Percentiles rank a stretch among this genome's conserved stretches.
phyloP scores from a whole-genome alignment of 1,139 yeast genomes.

The Pichia inconspicua region DNA sequence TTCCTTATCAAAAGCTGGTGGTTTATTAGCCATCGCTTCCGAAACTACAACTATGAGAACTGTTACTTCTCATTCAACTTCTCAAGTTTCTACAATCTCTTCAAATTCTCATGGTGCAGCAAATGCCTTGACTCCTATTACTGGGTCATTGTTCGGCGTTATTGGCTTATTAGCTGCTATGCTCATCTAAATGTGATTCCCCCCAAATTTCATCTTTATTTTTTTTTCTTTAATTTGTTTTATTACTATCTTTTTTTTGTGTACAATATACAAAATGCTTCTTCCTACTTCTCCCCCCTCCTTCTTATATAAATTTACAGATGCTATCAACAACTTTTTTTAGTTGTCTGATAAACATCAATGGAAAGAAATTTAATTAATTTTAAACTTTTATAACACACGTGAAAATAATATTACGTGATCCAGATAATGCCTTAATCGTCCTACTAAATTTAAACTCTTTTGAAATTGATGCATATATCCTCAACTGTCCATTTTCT shows the following conservation, averaged over 20 bases:
- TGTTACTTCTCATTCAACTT: slow-evolving; percentile 26
- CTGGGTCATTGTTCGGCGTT: slow-evolving; percentile 41
- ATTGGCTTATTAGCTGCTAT: slow-evolving; percentile 46
- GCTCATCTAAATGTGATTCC: slow-evolving; percentile 30
- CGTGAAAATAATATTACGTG: slow-evolving; percentile 45
- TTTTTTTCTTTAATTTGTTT: neutral
- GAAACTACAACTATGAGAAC: slow-evolving; percentile 21
- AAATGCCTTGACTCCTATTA: slow-evolving; percentile 31
- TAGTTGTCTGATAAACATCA: slow-evolving; percentile 2
- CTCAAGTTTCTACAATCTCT: slow-evolving; percentile 10
- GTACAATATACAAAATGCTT: neutral
- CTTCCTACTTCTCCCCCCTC: neutral
- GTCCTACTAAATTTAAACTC: slow-evolving; percentile 89
- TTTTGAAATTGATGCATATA: slow-evolving; percentile 65
- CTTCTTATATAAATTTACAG: neutral
- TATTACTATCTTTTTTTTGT: neutral
- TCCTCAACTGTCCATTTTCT: slow-evolving; percentile 36
- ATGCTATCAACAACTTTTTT: neutral
- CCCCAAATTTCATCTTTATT: neutral
- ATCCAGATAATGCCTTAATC: slow-evolving; percentile 39
- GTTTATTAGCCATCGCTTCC: slow-evolving; percentile 29
- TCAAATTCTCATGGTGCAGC: slow-evolving; percentile 25
- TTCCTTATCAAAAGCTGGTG: slow-evolving; percentile 17
- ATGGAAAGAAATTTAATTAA: neutral
- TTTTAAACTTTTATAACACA: slow-evolving; percentile 29